Evolutionary conservation across 2,329 filamentous ascomycete species (phyloP).

Genomic region (Alternaria solani): DNA sequence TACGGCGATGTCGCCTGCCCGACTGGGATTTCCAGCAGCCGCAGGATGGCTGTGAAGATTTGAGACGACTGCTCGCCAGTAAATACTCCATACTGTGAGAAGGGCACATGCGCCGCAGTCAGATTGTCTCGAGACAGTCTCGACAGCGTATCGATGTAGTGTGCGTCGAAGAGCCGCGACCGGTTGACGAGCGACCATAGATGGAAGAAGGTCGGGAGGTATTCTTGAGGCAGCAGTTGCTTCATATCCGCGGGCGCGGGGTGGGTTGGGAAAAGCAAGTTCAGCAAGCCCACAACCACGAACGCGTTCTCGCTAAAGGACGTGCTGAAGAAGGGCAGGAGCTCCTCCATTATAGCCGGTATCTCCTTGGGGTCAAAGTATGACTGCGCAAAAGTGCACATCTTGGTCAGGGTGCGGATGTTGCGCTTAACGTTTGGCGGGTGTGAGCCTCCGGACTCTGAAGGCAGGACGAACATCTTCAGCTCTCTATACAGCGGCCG

Average conservation of each 20-base stretch:
- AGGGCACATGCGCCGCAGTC: constrained; percentile 75
- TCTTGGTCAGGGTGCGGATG: constrained; percentile 79
- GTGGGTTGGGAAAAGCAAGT: constrained; percentile 85
- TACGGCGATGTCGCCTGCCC: constrained; percentile 96
- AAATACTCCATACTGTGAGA: constrained; percentile 88
- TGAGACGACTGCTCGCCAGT: constrained; percentile 89
- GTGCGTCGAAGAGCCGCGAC: constrained; percentile 85
- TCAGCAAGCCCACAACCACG: constrained; percentile 87
- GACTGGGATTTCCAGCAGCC: constrained; percentile 93
- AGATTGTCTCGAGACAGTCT: constrained; percentile 86
- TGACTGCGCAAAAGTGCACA: constrained; percentile 87
- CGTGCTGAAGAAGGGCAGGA: constrained; percentile 77
- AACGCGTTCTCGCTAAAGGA: constrained; percentile 92
- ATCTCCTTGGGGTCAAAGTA: constrained; percentile 93
- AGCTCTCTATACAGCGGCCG: constrained; percentile 90
- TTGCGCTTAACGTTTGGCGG: constrained; percentile 70
- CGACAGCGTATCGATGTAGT: constrained; percentile 89
- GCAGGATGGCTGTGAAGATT: constrained; percentile 89
- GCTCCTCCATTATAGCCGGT: constrained; percentile 69
- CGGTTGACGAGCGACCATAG: constrained; percentile 93
- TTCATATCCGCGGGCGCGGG: constrained; percentile 74
- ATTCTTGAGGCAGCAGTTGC: constrained; percentile 85
- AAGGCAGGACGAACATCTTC: constrained; percentile 87
- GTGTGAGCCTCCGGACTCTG: constrained; percentile 74
- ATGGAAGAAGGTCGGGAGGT: constrained; percentile 94